These are phyloP conservation scores for Vitis hybrid DNA, from an alignment of 177 flowering plant genomes.

Conservation along the genomic window DNA sequence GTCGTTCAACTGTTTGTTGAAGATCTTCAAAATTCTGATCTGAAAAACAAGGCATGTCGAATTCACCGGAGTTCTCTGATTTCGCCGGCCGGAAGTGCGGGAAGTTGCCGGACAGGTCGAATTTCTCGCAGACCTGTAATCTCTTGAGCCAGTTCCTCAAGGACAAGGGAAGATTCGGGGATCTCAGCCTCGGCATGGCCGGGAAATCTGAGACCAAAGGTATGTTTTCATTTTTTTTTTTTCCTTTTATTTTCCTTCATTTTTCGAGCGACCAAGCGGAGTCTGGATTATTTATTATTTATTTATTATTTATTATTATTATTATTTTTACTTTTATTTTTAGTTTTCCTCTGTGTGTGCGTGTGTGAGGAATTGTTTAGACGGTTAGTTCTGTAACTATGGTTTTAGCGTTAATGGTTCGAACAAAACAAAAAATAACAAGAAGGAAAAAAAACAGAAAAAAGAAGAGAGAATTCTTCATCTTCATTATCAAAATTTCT, in stretches of 20 bases:
- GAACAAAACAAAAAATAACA: neutral
- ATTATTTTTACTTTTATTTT: too few species aligned
- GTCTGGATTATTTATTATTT: too few species aligned
- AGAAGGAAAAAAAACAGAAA: neutral
- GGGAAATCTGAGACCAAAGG: neutral
- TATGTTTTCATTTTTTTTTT: neutral
- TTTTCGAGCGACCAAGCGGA: too few species aligned
- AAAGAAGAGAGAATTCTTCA: neutral
- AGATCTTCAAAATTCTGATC: too few species aligned
- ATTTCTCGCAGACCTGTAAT: constrained; percentile 13
- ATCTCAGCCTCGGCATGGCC: constrained; percentile 4
- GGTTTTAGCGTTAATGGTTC: too few species aligned
- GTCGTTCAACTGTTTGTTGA: too few species aligned
- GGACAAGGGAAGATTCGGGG: constrained; percentile 7
- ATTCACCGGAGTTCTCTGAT: neutral
- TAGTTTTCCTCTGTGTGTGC: too few species aligned
- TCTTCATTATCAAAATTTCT: too few species aligned
- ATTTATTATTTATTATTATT: too few species aligned
- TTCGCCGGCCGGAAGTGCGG: neutral
- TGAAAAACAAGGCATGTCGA: neutral
- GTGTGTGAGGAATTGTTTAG: too few species aligned
- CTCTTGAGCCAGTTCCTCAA: constrained; percentile 14
- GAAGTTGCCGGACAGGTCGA: constrained; percentile 2
- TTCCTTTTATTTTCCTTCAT: too few species aligned
- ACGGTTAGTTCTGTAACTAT: too few species aligned